These are phyloP conservation scores for Blastomyces parvus DNA, from an alignment of 2,329 filamentous ascomycete genomes.

Conservation along the genomic window DNA sequence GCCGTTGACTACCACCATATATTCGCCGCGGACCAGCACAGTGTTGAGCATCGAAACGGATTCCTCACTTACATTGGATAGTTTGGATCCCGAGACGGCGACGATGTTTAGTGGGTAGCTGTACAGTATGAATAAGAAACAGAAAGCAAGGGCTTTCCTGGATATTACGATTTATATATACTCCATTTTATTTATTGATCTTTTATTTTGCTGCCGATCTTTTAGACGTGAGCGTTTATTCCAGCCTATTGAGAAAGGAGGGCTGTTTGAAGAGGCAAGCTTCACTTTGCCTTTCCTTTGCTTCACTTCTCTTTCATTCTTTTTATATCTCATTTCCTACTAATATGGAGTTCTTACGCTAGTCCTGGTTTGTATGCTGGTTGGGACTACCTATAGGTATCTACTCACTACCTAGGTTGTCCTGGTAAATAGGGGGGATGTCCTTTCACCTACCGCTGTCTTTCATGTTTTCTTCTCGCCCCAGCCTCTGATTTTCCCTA, in stretches of 20 bases:
- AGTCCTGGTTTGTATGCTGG: not conserved
- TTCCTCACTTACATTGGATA: slow-evolving; percentile 23
- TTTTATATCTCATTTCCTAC: not conserved
- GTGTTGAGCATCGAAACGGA: slow-evolving; percentile 23
- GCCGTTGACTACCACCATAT: slow-evolving; percentile 21
- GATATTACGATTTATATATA: not conserved
- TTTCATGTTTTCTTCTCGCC: not conserved
- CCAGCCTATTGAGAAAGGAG: too few species aligned
- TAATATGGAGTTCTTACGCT: not conserved
- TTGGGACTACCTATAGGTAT: not conserved
- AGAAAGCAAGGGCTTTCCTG: not conserved
- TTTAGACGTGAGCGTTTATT: not conserved
- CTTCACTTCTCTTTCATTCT: not conserved
- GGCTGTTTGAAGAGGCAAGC: too few species aligned
- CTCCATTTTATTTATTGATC: not conserved
- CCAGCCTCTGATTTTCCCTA: too few species aligned
- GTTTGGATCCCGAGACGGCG: slow-evolving; percentile 18
- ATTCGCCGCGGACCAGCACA: slow-evolving; percentile 22
- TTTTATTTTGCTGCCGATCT: not conserved
- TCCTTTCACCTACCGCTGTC: not conserved
- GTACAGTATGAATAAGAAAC: not conserved
- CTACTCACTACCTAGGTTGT: not conserved
- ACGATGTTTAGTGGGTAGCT: slow-evolving; percentile 14
- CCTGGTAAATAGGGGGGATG: not conserved
- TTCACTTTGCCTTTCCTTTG: too few species aligned